Base-by-base conservation (phyloP, 83 land plant genomes). In the Picea abies region DNA sequence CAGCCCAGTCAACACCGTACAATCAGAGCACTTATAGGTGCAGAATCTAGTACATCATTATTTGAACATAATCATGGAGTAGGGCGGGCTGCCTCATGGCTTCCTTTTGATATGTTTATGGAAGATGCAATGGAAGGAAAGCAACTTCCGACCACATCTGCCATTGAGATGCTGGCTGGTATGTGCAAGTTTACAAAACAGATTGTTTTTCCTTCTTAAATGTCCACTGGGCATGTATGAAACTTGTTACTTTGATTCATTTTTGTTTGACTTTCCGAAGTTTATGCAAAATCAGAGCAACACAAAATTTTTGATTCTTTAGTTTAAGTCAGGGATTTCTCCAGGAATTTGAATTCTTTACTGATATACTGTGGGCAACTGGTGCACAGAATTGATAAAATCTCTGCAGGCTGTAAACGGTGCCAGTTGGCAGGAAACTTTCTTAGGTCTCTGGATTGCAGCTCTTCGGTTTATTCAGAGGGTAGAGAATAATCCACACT, bases 391-490 rank as follows among this genome's bases (percentile, higher is more conserved):
- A 76, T 80, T 86, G 76, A 91, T 88, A 17, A 87, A 80, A 61
- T 87, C 98, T 23, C 87, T 94, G 47, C 92, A 92, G 81, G 90
- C 90, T 15, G 79, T 89, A n/a, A 94, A 94, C 41, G 86, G 85
- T 60, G 92, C 93, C 23, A 88, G 88, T 79, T 96, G 98, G 98
- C 92, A 94, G 85, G 95, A 96, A 56, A 87, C 97, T 16, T 94
- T 96, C 83, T 82, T 89, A 66, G 94, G 94, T 14, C 86, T 96
- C 23, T 96, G 97, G 98, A 86, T 90, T 82, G 88, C 98, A 61
- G 95, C 92, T 35, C 88, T 96, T 76, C 95, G 97, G 26, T 87
- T 91, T 77, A 91, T 92, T 70, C 92, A 91, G 67, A 83, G 98
- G 83, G 93, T 91, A 77, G 58, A 79, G 83, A 83, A 61, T 52